Evolutionary conservation across 768 basidiomycete genomes (phyloP).

Genomic region (Mycena filopes): DNA sequence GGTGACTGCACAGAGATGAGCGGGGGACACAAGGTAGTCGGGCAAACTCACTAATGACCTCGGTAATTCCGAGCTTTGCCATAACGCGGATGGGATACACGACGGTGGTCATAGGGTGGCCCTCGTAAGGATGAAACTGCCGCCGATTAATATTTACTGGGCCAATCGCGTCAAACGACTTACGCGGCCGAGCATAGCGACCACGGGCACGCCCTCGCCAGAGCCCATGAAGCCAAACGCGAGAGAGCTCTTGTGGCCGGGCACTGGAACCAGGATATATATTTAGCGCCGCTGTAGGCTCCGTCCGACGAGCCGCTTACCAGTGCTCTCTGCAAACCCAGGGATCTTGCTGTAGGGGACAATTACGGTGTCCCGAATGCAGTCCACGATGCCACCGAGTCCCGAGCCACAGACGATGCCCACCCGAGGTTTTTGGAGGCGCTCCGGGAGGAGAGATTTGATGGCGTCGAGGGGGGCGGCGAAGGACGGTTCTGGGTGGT

Average conservation of each 20-base stretch:
- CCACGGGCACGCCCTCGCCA: constrained; percentile 76
- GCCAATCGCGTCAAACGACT: constrained; percentile 51
- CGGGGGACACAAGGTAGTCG: neutral
- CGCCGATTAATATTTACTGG: neutral
- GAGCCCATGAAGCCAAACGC: constrained; percentile 83
- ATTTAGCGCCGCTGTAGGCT: neutral
- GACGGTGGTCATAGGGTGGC: constrained; percentile 74
- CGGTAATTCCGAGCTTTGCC: constrained; percentile 78
- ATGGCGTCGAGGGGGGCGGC: constrained; percentile 43
- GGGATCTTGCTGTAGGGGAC: constrained; percentile 76
- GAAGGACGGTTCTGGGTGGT: constrained; percentile 31
- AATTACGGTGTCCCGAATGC: constrained; percentile 63
- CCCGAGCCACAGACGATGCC: constrained; percentile 93
- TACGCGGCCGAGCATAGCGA: constrained; percentile 87
- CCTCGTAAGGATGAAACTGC: constrained; percentile 90
- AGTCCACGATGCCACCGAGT: constrained; percentile 76
- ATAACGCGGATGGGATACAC: constrained; percentile 85
- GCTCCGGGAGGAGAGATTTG: constrained; percentile 44
- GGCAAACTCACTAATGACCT: constrained; percentile 72
- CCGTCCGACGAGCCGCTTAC: constrained; percentile 51
- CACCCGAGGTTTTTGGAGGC: constrained; percentile 67
- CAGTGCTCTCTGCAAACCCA: constrained; percentile 83
- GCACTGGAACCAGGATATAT: constrained; percentile 54
- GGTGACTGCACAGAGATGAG: constrained; percentile 64
- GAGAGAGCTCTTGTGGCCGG: constrained; percentile 83